These are phyloP conservation scores for Hypoxylon intermedium DNA, from an alignment of 495 filamentous ascomycete genomes.

Conservation along the genomic window DNA sequence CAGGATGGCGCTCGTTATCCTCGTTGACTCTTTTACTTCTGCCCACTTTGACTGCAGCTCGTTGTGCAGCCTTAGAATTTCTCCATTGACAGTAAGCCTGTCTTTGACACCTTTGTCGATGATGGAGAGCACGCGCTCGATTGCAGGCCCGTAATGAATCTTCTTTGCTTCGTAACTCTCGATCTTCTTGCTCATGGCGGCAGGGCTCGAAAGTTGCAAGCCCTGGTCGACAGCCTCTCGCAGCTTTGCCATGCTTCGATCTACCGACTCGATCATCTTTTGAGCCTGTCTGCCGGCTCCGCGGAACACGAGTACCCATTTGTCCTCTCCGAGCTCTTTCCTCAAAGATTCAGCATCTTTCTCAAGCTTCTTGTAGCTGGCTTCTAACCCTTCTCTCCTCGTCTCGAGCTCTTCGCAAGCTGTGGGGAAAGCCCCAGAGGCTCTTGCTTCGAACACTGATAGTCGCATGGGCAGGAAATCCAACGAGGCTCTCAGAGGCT, in stretches of 20 bases:
- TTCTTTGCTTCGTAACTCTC: conserved; percentile 96
- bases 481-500: conserved; percentile 87
- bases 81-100: conserved; percentile 90
- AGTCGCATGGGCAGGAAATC: conserved; percentile 98
- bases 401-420: conserved; percentile 88
- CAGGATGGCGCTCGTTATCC: conserved; percentile 73
- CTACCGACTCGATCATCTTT: conserved; percentile 93
- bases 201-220: conserved; percentile 71
- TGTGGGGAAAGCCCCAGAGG: conserved; percentile 78
- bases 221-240: conserved; percentile 79
- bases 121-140: conserved; percentile 86
- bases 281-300: conserved; percentile 91
- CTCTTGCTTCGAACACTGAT: conserved; percentile 80
- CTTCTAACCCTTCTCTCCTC: conserved; percentile 72
- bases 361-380: conserved; percentile 81
- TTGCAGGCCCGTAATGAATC: conserved; percentile 91
- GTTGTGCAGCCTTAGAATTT: conserved; percentile 81
- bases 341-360: conserved; percentile 84
- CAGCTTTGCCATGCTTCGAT: conserved; percentile 81
- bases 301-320: conserved; percentile 93
- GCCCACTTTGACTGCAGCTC: conserved; percentile 83
- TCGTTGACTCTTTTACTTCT: conserved; percentile 75
- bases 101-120: conserved; percentile 93
- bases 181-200: conserved; percentile 75
- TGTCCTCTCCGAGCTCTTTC: conserved; percentile 89